Conservation (phyloP, 257 asterid genomes). For the Forsythia viridissima region DNA sequence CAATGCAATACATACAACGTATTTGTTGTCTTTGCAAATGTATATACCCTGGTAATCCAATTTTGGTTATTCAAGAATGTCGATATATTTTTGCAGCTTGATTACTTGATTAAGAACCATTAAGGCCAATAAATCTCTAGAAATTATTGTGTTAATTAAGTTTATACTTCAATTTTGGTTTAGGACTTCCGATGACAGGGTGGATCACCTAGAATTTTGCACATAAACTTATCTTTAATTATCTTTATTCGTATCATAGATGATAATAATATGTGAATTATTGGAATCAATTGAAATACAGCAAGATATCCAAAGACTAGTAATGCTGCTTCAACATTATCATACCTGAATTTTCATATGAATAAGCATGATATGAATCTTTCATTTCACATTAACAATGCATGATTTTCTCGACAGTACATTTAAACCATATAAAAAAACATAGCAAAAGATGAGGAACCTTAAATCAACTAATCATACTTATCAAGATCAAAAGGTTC, state of each 20-base stretch:
- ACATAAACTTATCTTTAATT: too few species aligned
- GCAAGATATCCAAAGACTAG: too few species aligned
- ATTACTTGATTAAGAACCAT: not conserved
- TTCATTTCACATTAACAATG: not conserved
- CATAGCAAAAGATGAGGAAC: not conserved
- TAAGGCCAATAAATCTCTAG: not conserved
- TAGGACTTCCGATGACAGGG: too few species aligned
- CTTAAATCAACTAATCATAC: not conserved
- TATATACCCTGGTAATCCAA: not conserved
- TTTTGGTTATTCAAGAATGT: not conserved
- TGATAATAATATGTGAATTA: too few species aligned
- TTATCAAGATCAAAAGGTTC: not conserved
- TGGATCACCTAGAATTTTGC: too few species aligned
- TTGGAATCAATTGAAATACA: too few species aligned
- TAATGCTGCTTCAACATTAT: too few species aligned
- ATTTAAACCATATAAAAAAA: not conserved
- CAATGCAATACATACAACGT: not conserved
- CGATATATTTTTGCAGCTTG: not conserved
- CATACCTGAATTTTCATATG: too few species aligned
- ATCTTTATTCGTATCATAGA: too few species aligned
- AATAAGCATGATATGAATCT: too few species aligned
- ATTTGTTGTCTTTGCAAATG: constrained; percentile 5
- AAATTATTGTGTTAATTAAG: not conserved
- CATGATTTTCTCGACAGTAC: not conserved
- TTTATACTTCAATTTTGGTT: too few species aligned